Percentiles rank a stretch among this genome's conserved stretches.
These are phyloP conservation scores for Pestalotiopsis sp. DNA, from an alignment of 2,329 filamentous ascomycete species.

Conservation along the genomic window DNA sequence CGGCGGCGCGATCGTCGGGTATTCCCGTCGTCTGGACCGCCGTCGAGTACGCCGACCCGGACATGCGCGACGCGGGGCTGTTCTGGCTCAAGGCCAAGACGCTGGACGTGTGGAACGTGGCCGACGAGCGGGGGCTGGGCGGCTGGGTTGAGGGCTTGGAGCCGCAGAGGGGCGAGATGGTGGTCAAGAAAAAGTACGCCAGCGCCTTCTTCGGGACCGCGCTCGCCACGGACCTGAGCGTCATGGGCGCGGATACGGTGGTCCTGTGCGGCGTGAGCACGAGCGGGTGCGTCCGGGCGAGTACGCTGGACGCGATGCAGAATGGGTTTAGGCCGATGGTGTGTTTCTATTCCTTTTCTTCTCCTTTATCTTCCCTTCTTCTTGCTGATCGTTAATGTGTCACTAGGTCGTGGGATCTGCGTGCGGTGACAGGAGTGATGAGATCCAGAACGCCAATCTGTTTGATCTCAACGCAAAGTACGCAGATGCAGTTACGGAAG, in stretches of 20 bases:
- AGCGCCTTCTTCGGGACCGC: constrained; percentile 48
- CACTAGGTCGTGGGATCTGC: constrained; percentile 42
- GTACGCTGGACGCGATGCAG: constrained; percentile 45
- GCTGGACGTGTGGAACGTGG: constrained; percentile 41
- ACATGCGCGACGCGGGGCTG: constrained; percentile 46
- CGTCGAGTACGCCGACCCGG: constrained; percentile 42
- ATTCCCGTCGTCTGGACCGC: constrained; percentile 45
- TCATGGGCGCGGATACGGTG: constrained; percentile 41
- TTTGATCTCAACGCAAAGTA: constrained; percentile 49
- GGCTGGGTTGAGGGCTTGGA: constrained; percentile 40
- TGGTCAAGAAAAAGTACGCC: constrained; percentile 44
- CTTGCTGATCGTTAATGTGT: background rate
- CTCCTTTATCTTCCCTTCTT: background rate
- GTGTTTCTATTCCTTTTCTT: constrained; percentile 14
- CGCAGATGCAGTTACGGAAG: constrained; percentile 44
- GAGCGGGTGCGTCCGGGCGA: constrained; percentile 46
- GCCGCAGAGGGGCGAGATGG: constrained; percentile 33
- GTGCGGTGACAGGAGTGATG: constrained; percentile 44
- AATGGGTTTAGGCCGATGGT: constrained; percentile 46
- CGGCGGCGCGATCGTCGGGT: constrained; percentile 36
- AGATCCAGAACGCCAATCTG: constrained; percentile 45
- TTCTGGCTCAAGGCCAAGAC: constrained; percentile 44
- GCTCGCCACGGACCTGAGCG: constrained; percentile 38
- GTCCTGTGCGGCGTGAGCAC: constrained; percentile 50
- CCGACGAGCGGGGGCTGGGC: constrained; percentile 38